phyloP scores from a whole-genome alignment of 495 filamentous ascomycete genomes.

The Aspergillus saccharolyticus region DNA sequence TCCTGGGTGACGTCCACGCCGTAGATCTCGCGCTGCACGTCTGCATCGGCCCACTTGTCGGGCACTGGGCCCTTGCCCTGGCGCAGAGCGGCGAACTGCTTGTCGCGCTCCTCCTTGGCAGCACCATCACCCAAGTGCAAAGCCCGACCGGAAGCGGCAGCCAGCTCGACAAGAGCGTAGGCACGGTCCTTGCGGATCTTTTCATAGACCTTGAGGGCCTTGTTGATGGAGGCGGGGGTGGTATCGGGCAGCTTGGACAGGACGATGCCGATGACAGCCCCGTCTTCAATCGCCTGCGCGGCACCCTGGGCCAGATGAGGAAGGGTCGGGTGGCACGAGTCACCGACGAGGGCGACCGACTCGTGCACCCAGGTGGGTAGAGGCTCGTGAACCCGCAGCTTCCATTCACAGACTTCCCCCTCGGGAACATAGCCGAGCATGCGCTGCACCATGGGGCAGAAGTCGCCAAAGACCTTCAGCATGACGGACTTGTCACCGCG shows the following conservation, averaged over 20 bases:
- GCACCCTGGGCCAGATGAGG: slow-evolving; percentile 77
- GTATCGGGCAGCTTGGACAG: slow-evolving; percentile 52
- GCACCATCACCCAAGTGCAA: slow-evolving; percentile 71
- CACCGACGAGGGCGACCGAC: slow-evolving; percentile 65
- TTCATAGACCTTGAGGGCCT: slow-evolving; percentile 67
- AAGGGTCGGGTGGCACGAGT: slow-evolving; percentile 75
- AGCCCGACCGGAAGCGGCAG: slow-evolving; percentile 58
- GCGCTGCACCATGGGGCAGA: slow-evolving; percentile 64
- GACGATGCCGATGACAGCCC: slow-evolving; percentile 63
- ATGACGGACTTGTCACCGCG: slow-evolving; percentile 63
- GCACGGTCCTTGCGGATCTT: slow-evolving; percentile 65
- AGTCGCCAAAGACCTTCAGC: slow-evolving; percentile 62
- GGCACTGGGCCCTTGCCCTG: slow-evolving; percentile 56
- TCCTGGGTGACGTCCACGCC: slow-evolving; percentile 62
- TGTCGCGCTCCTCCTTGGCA: slow-evolving; percentile 71
- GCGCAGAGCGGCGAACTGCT: slow-evolving; percentile 59
- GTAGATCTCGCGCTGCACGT: slow-evolving; percentile 74
- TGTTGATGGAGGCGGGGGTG: slow-evolving; percentile 52
- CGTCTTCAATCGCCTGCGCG: slow-evolving; percentile 81
- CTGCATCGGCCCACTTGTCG: slow-evolving; percentile 78
- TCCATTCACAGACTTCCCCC: slow-evolving; percentile 78
- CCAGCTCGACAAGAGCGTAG: slow-evolving; percentile 63
- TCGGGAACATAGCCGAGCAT: slow-evolving; percentile 77
- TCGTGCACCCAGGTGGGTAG: slow-evolving; percentile 67
- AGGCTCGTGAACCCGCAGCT: slow-evolving; percentile 63